Evolutionary conservation across 139 green algal species (phyloP).

Genomic region (Deuterostichococcus epilithicus): DNA sequence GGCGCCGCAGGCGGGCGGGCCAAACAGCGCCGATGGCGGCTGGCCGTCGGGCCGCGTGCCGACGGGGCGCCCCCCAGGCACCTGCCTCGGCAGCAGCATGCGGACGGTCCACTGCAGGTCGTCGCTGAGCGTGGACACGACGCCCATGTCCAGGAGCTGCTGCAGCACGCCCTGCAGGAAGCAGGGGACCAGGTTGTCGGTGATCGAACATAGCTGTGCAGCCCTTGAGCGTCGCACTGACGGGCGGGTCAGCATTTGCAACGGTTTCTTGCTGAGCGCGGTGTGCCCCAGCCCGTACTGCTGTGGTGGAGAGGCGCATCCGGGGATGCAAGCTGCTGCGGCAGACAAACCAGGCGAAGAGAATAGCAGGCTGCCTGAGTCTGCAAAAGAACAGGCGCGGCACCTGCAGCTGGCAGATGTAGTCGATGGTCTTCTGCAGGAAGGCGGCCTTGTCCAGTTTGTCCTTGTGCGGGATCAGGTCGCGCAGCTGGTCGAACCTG

Average conservation of each 20-base stretch:
- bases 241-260: too few species aligned
- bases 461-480: conserved; percentile 24
- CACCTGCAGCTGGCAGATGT: conserved; percentile 28
- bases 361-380: too few species aligned
- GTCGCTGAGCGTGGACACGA: conserved; percentile 7
- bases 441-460: conserved; percentile 29
- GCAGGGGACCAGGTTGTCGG: too few species aligned
- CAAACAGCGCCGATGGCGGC: neutral
- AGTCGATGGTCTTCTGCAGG: conserved; percentile 17
- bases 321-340: neutral
- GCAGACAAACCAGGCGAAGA: neutral
- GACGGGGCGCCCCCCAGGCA: neutral
- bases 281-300: too few species aligned
- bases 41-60: neutral
- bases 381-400: too few species aligned
- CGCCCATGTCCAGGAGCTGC: conserved; percentile 15
- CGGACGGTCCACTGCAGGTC: conserved; percentile 27
- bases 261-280: too few species aligned
- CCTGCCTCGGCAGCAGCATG: conserved; percentile 17
- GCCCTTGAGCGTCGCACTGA: too few species aligned
- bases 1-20: neutral
- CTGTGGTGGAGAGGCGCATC: too few species aligned
- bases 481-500: conserved; percentile 21
- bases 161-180: conserved; percentile 21
- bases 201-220: too few species aligned